Percentiles rank a stretch among this genome's conserved stretches.
These are phyloP conservation scores for Colletotrichum lindemuthianum DNA, from an alignment of 2,329 filamentous ascomycete genomes.

Conservation along the genomic window DNA sequence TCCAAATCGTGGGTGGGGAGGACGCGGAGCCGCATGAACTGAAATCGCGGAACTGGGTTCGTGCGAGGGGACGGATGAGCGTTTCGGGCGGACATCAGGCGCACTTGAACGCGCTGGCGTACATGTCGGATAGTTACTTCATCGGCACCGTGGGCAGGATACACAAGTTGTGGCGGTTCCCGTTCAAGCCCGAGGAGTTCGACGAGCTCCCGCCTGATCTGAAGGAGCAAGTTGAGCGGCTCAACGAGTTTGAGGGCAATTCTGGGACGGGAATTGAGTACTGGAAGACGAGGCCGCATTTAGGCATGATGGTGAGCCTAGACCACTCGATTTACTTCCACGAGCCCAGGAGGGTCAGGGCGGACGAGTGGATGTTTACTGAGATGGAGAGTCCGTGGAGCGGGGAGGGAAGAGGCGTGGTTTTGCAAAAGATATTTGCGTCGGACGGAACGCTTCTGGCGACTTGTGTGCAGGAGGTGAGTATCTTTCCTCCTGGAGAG, in stretches of 20 bases:
- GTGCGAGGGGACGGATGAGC: conserved; percentile 78
- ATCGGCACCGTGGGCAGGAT: conserved; percentile 87
- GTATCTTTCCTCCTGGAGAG: conserved; percentile 37
- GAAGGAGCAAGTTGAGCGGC: conserved; percentile 47
- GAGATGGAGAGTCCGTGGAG: conserved; percentile 86
- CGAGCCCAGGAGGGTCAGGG: conserved; percentile 65
- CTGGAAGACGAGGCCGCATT: conserved; percentile 61
- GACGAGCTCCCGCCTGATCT: conserved; percentile 57
- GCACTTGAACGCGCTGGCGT: conserved; percentile 88
- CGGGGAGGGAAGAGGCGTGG: conserved; percentile 79
- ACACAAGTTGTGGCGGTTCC: conserved; percentile 82
- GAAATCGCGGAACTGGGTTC: conserved; percentile 70
- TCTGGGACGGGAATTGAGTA: conserved; percentile 57
- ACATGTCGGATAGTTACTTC: conserved; percentile 93
- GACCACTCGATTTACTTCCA: conserved; percentile 81
- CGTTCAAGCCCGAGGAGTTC: conserved; percentile 63
- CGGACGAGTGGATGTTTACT: conserved; percentile 81
- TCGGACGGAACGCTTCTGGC: conserved; percentile 78
- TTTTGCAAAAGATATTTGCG: conserved; percentile 78
- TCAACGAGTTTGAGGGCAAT: conserved; percentile 56
- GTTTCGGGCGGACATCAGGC: conserved; percentile 78
- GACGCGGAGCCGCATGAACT: conserved; percentile 49
- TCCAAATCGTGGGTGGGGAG: conserved; percentile 53
- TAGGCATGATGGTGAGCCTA: conserved; percentile 88
- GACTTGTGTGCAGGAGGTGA: conserved; percentile 82